Base-by-base conservation (phyloP, 73 alveolate genomes). In the Urostyla sp. region DNA sequence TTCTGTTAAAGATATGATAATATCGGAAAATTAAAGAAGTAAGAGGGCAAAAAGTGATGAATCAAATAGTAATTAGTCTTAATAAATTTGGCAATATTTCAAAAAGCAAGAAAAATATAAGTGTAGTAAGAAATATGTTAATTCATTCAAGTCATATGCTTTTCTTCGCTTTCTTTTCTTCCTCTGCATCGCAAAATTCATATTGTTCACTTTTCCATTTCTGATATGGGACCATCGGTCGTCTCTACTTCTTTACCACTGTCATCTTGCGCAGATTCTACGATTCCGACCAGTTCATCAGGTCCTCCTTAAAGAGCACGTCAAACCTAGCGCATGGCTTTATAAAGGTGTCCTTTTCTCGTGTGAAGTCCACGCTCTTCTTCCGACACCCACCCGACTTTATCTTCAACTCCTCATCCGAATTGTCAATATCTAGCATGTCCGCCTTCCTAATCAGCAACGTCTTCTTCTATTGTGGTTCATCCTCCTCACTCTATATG, bases 1-100 rank as follows among this genome's bases (percentile, higher is more conserved):
- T 66, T 66, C 80, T 66, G 80, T 26, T 18, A 66, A 48, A 66
- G 44, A 24, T 66, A 66, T 27, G 44, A 36, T 18, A 66, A 40
- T 10, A 63, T 66, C 20, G 80, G 80, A 5, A 66, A 37, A 66
- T 11, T 66, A 16, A 10, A 6, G 28, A 40, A 40, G 15, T 15
- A 32, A 16, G 78, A 60, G 5, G 34, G 36, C 35, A 60, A 60
- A 37, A 28, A 7, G 7, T 56, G 54, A 28, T n/a, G 57, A 15
- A 23, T 23, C 11, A 13, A 20, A 10, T 50, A 40, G 15, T 16
- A 10, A 11, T 40, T 40, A 40, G 52, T 40, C 52, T 40, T 11
- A 40, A 50, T 50, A 10, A 13, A 13, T 20, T 20, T 20, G 20
- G 15, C 15, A 11, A 40, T 11, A 40, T 10, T 11, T 40, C 51